Percentiles rank a stretch among this genome's conserved stretches.
Conservation (phyloP, 2,329 filamentous ascomycete genomes). For the Calonectria crousiana region DNA sequence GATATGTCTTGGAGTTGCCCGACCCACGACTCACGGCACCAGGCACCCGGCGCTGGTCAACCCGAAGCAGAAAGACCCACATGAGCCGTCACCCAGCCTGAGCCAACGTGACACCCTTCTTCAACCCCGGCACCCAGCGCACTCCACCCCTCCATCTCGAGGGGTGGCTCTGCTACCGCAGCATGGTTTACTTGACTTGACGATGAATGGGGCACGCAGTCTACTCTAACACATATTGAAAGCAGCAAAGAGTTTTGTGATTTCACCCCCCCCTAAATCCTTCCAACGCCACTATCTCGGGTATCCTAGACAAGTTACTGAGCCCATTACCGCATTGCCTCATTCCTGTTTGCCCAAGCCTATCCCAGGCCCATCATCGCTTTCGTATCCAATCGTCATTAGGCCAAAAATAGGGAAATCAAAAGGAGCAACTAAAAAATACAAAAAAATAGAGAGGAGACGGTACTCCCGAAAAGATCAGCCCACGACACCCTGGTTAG, state of each 20-base stretch:
- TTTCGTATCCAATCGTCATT: background rate
- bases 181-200: background rate
- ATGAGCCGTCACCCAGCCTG: background rate
- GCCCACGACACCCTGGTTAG: background rate
- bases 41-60: background rate
- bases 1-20: background rate
- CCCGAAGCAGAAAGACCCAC: background rate
- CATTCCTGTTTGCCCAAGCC: background rate
- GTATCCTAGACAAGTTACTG: conserved; percentile 20
- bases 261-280: background rate
- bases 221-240: background rate
- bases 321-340: background rate
- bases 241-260: background rate
- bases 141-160: background rate
- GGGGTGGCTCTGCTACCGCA: background rate
- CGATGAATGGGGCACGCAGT: background rate
- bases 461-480: background rate
- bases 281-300: conserved; percentile 4
- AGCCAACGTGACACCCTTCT: background rate
- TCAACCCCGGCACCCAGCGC: background rate
- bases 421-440: background rate
- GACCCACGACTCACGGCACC: background rate
- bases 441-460: background rate
- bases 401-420: background rate
- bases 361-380: background rate